Percentiles rank a stretch among this genome's conserved stretches.
Evolutionary conservation across 2,329 filamentous ascomycete genomes (phyloP).

Genomic region (Phyllachora maydis): DNA sequence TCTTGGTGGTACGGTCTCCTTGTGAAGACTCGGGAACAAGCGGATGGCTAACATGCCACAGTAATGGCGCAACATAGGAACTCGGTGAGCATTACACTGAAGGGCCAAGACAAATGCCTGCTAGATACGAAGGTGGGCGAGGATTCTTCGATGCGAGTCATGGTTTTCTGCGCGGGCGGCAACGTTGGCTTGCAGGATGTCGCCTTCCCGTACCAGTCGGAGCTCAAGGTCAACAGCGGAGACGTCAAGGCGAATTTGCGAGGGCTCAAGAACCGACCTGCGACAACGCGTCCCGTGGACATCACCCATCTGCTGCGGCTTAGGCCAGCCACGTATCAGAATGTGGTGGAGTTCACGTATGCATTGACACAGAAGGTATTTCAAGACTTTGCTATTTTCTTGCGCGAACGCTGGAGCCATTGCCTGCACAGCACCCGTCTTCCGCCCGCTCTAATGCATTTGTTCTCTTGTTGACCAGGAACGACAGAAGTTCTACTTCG

Average conservation of each 20-base stretch:
- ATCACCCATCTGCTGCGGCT: conserved; percentile 61
- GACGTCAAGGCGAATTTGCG: conserved; percentile 87
- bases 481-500: conserved; percentile 54
- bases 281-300: conserved; percentile 83
- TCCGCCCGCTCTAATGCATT: too few species aligned
- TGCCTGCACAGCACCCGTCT: too few species aligned
- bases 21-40: conserved; percentile 1
- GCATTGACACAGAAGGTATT: conserved; percentile 69
- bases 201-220: conserved; percentile 77
- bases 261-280: conserved; percentile 88
- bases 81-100: conserved; percentile 22
- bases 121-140: conserved; percentile 33
- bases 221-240: conserved; percentile 73
- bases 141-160: conserved; percentile 46
- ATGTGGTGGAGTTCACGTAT: conserved; percentile 73
- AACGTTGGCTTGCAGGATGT: conserved; percentile 49
- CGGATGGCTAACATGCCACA: conserved; percentile 11
- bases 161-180: conserved; percentile 67
- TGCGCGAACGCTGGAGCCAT: too few species aligned
- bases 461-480: too few species aligned
- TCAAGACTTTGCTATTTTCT: too few species aligned
- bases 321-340: conserved; percentile 45
- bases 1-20: conserved; percentile 45
- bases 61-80: conserved; percentile 34
- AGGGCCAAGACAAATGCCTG: conserved; percentile 25